phyloP scores from a whole-genome alignment of 305 asterid genomes.

The Fraxinus baroniana region DNA sequence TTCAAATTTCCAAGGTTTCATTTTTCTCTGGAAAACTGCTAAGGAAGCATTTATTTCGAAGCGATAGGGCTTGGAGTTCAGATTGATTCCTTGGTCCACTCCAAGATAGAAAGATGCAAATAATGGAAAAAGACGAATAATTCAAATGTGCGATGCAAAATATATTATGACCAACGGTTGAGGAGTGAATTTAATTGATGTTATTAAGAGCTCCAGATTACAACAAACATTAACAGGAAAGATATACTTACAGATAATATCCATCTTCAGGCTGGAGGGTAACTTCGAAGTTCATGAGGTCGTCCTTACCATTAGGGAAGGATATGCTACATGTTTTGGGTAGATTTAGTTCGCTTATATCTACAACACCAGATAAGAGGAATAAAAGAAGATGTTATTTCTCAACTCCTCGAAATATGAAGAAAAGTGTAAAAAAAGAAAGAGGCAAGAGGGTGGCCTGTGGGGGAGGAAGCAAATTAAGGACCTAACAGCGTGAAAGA shows the following conservation, averaged over 20 bases:
- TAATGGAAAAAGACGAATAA: no score
- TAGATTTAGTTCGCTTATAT: conserved; percentile 82
- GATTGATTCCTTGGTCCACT: no score
- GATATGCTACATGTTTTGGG: conserved; percentile 80
- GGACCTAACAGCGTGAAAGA: not conserved
- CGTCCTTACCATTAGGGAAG: conserved; percentile 91
- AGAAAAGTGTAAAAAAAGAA: not conserved
- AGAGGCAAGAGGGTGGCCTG: not conserved
- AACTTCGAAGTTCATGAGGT: conserved; percentile 33
- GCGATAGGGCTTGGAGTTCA: no score
- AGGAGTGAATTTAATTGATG: not conserved
- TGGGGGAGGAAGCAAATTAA: not conserved
- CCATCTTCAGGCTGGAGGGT: conserved; percentile 75
- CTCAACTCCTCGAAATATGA: not conserved
- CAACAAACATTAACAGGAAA: not conserved
- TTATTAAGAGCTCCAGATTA: not conserved
- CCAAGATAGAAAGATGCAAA: no score
- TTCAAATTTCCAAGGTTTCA: no score
- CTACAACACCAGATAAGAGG: conserved; percentile 35
- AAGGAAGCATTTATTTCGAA: no score
- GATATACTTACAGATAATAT: conserved; percentile 63
- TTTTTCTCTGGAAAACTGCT: no score
- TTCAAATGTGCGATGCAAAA: not conserved
- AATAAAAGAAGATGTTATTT: conserved; percentile 7
- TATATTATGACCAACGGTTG: not conserved